Conservation (phyloP, 1,284 basidiomycete genomes). For the Mixia osmundae region DNA sequence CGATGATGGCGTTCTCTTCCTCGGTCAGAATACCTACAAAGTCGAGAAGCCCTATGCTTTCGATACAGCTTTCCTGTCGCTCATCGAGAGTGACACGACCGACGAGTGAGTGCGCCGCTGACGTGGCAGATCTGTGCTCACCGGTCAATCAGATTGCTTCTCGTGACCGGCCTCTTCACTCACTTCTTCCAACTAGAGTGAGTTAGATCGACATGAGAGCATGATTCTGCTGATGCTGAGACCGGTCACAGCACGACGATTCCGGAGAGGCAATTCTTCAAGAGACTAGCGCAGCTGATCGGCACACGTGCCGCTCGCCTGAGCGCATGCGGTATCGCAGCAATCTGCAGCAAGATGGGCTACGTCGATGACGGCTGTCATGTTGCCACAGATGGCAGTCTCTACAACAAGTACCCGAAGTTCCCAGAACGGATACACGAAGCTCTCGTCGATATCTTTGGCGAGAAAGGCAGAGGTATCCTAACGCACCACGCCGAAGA, state of each 20-base stretch:
- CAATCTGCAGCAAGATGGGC: constrained; percentile 76
- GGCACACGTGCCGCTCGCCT: constrained; percentile 69
- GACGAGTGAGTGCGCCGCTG: background rate
- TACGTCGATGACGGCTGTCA: constrained; percentile 62
- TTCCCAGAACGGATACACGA: constrained; percentile 74
- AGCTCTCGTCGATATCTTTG: constrained; percentile 73
- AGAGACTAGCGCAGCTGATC: constrained; percentile 55
- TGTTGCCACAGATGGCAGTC: constrained; percentile 61
- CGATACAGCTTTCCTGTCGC: constrained; percentile 86
- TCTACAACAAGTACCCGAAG: constrained; percentile 64
- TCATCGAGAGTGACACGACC: constrained; percentile 42
- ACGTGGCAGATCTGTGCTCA: background rate
- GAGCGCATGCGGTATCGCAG: constrained; percentile 78
- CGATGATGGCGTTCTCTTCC: constrained; percentile 86
- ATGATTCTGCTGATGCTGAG: too few species aligned
- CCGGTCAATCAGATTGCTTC: constrained; percentile 11
- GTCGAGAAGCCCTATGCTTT: constrained; percentile 76
- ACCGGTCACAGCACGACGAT: constrained; percentile 79
- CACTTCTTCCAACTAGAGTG: constrained; percentile 57
- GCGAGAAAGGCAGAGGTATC: constrained; percentile 68
- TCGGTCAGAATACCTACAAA: constrained; percentile 79
- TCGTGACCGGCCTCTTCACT: constrained; percentile 86
- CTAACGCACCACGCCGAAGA: constrained; percentile 79
- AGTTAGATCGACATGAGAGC: background rate
- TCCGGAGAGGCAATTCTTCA: constrained; percentile 86